These are phyloP conservation scores for Cercospora janseana DNA, from an alignment of 2,329 filamentous ascomycete species.

Conservation along the genomic window DNA sequence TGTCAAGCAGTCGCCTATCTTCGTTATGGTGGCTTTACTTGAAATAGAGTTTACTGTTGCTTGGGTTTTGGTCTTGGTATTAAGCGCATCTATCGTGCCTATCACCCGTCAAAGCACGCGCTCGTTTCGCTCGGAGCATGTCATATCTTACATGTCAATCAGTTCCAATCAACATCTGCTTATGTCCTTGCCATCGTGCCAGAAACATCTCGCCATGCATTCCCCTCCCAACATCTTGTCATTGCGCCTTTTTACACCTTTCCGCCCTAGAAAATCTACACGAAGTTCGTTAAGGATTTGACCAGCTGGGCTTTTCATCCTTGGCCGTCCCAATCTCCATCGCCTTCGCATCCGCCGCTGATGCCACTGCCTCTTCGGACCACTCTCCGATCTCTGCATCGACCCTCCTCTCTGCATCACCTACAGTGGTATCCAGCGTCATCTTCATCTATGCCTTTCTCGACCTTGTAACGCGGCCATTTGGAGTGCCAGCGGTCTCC, in stretches of 20 bases:
- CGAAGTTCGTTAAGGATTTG: conserved; percentile 8
- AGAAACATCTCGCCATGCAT: conserved; percentile 13
- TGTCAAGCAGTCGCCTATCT: no score
- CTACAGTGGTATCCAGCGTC: no score
- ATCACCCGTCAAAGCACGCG: not conserved
- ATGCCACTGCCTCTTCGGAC: conserved; percentile 7
- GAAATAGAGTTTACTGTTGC: no score
- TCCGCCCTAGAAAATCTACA: conserved; percentile 10
- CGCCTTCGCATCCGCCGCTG: no score
- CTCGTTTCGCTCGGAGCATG: conserved; percentile 11
- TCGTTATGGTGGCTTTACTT: no score
- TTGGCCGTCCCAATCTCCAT: no score
- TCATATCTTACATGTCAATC: conserved; percentile 10
- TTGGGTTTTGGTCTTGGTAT: conserved; percentile 1
- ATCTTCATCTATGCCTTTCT: conserved; percentile 61
- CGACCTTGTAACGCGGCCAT: conserved; percentile 62
- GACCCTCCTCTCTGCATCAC: not conserved
- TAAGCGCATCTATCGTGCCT: conserved; percentile 15
- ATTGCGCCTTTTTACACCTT: conserved; percentile 13
- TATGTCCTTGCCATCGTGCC: conserved; percentile 7
- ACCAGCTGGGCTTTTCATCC: conserved; percentile 8
- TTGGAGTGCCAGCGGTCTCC: conserved; percentile 50
- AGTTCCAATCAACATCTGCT: not conserved
- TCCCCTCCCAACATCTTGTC: not conserved
- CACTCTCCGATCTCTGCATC: conserved; percentile 6